A percentile compares a stretch with the other conserved stretches of the same genome.
Evolutionary conservation across 345 rosid species (phyloP).

Genomic region (Bruguiera parviflora): DNA sequence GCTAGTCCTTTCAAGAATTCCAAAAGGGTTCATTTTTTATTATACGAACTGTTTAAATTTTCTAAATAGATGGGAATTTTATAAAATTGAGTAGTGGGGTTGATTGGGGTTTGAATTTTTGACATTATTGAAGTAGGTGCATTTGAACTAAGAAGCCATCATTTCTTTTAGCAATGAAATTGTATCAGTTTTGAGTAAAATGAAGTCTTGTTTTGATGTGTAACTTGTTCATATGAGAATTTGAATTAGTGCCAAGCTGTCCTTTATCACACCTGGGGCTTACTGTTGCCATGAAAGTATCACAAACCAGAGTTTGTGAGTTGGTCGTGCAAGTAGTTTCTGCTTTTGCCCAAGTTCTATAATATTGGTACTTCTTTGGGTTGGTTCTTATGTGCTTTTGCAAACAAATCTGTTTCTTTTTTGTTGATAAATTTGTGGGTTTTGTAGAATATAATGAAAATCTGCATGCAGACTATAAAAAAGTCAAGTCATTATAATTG

Average conservation of each 20-base stretch:
- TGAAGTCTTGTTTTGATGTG: background rate
- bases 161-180: background rate
- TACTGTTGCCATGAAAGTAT: too few species aligned
- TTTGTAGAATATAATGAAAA: background rate
- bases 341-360: background rate
- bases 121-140: too few species aligned
- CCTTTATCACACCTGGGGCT: too few species aligned
- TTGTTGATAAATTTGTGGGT: background rate
- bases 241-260: background rate
- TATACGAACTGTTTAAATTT: too few species aligned
- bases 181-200: background rate
- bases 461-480: conserved; percentile 22
- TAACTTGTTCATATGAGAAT: background rate
- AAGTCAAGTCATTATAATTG: background rate
- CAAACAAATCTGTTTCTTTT: background rate
- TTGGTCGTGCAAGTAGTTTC: background rate
- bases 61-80: too few species aligned
- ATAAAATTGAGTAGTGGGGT: too few species aligned
- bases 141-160: too few species aligned
- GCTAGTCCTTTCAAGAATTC: too few species aligned
- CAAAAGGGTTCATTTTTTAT: too few species aligned
- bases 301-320: background rate
- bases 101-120: too few species aligned
- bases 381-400: background rate
- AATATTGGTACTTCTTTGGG: background rate